These are phyloP conservation scores for Neurospora sp. DNA, from an alignment of 495 filamentous ascomycete genomes.

Conservation along the genomic window DNA sequence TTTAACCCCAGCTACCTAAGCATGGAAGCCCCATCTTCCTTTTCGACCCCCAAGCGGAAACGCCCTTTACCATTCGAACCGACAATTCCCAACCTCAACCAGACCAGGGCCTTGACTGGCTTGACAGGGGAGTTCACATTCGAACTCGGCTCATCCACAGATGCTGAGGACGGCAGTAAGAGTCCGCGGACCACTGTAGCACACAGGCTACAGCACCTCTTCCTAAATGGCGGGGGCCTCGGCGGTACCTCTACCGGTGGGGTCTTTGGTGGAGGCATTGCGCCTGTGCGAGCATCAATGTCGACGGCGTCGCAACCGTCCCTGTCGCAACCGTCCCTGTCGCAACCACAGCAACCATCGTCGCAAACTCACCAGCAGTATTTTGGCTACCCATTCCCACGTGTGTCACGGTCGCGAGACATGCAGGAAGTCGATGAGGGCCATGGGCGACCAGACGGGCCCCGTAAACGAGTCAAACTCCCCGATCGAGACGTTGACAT, in stretches of 20 bases:
- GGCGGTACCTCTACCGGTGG: constrained; percentile 5
- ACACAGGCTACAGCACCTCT: constrained; percentile 52
- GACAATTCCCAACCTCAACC: constrained; percentile 6
- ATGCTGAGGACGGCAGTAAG: constrained; percentile 26
- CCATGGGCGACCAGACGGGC: constrained; percentile 1
- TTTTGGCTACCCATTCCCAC: background rate
- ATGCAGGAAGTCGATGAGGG: constrained; percentile 19
- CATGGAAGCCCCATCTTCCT: background rate
- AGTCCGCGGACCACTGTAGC: constrained; percentile 58
- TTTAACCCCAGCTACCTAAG: background rate
- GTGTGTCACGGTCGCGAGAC: constrained; percentile 2
- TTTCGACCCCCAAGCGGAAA: background rate
- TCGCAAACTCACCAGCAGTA: background rate
- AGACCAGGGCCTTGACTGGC: background rate
- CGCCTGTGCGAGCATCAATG: constrained; percentile 11
- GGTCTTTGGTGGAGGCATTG: constrained; percentile 22
- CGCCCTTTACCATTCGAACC: background rate
- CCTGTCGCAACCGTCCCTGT: background rate
- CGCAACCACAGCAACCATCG: background rate
- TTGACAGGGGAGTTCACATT: constrained; percentile 27
- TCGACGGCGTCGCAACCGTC: background rate
- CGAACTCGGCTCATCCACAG: constrained; percentile 13
- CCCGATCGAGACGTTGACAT: constrained; percentile 12
- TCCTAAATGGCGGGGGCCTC: constrained; percentile 38
- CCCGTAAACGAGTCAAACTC: constrained; percentile 30